Conservation (phyloP, 2,329 filamentous ascomycete species). For the Diatrype stigma region DNA sequence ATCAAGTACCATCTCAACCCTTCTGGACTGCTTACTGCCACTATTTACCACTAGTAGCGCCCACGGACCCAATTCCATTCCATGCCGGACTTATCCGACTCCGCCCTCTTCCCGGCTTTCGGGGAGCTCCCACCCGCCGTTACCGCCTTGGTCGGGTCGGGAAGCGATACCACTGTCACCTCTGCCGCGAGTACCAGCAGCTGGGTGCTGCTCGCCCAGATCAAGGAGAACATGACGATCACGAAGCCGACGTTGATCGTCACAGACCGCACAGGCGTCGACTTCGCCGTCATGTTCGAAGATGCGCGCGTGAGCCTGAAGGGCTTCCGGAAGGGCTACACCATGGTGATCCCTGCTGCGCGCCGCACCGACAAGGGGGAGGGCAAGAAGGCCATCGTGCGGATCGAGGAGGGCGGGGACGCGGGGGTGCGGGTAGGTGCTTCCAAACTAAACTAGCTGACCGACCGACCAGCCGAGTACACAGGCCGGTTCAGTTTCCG, state of each 20-base stretch:
- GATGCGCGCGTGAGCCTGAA: conserved; percentile 31
- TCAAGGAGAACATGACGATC: conserved; percentile 37
- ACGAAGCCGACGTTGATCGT: conserved; percentile 46
- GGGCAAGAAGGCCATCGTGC: conserved; percentile 36
- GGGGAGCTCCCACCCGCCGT: conserved; percentile 20
- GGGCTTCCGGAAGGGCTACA: conserved; percentile 37
- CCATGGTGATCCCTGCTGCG: conserved; percentile 34
- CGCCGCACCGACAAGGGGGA: conserved; percentile 27
- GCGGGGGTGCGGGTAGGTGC: conserved; percentile 27
- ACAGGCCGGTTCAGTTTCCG: not conserved
- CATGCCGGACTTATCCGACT: conserved; percentile 31
- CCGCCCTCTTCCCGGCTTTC: conserved; percentile 31
- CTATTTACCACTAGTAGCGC: too few species aligned
- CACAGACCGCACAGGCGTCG: conserved; percentile 32
- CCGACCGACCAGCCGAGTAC: not conserved
- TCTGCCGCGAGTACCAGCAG: conserved; percentile 2
- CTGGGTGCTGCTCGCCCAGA: conserved; percentile 30
- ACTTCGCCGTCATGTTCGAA: conserved; percentile 45
- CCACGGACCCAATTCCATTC: too few species aligned
- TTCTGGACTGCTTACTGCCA: not conserved
- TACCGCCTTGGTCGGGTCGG: conserved; percentile 1
- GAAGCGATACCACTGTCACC: not conserved
- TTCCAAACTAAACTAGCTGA: not conserved
- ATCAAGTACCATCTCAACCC: too few species aligned
- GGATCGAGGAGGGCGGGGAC: conserved; percentile 29